A percentile compares a stretch with the other conserved stretches of the same genome.
Conservation (phyloP, 495 filamentous ascomycete species). For the Aspergillus sclerotioniger region DNA sequence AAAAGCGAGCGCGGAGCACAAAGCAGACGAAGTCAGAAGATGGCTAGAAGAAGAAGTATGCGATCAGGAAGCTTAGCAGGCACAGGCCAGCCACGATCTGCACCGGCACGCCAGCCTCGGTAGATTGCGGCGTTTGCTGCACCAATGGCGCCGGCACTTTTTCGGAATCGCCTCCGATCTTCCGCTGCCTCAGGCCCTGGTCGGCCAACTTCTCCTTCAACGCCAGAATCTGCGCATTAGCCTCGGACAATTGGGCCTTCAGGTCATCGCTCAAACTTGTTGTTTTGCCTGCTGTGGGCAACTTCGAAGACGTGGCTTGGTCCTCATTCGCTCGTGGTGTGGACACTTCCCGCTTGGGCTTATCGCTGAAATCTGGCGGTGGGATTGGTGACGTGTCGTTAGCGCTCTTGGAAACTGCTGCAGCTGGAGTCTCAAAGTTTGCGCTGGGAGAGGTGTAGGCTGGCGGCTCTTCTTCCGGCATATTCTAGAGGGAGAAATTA, state of each 20-base stretch:
- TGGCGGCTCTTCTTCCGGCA: constrained; percentile 49
- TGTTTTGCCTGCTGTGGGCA: constrained; percentile 41
- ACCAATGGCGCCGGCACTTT: constrained; percentile 38
- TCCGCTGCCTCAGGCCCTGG: constrained; percentile 69
- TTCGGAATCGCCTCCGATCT: constrained; percentile 44
- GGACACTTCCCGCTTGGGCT: constrained; percentile 36
- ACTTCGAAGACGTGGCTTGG: constrained; percentile 29
- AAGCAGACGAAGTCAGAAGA: constrained; percentile 22
- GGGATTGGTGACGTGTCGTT: constrained; percentile 38
- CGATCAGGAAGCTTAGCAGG: constrained; percentile 85
- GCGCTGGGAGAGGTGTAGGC: constrained; percentile 57
- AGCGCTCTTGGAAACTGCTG: constrained; percentile 30
- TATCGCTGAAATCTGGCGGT: constrained; percentile 44
- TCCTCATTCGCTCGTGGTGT: constrained; percentile 30
- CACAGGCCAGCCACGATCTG: constrained; percentile 81
- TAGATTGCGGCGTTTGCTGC: constrained; percentile 46
- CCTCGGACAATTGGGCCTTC: constrained; percentile 69
- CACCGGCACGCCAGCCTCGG: constrained; percentile 77
- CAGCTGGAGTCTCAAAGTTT: constrained; percentile 49
- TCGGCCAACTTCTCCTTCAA: constrained; percentile 69
- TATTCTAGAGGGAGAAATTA: constrained; percentile 15
- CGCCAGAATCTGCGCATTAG: constrained; percentile 68
- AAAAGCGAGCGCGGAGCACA: constrained; percentile 23
- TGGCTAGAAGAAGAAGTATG: constrained; percentile 87
- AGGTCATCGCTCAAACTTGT: constrained; percentile 60